Evolutionary conservation across 306 rosid species (phyloP).

Genomic region (Crataegus laevigata): DNA sequence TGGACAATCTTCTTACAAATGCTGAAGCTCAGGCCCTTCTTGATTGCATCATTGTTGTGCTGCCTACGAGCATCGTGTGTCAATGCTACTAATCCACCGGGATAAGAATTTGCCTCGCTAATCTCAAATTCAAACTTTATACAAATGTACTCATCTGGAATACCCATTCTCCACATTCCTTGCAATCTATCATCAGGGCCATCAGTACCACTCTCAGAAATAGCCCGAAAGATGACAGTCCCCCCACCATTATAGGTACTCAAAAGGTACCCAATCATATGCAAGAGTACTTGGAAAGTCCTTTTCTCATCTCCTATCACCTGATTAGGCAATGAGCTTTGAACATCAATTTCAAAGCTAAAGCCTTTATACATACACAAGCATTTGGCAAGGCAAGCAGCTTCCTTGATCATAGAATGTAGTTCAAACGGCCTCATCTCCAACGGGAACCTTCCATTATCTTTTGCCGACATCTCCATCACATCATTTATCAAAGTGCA

Average conservation of each 20-base stretch:
- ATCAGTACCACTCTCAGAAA: conserved; percentile 23
- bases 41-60: conserved; percentile 31
- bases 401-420: conserved; percentile 66
- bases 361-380: conserved; percentile 54
- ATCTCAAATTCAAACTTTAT: conserved; percentile 58
- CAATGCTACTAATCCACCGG: conserved; percentile 29
- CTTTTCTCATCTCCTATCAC: conserved; percentile 71
- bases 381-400: conserved; percentile 64
- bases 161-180: conserved; percentile 41
- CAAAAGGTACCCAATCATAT: conserved; percentile 57
- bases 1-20: conserved; percentile 62
- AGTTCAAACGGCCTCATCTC: conserved; percentile 57
- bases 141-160: conserved; percentile 30
- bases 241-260: conserved; percentile 32
- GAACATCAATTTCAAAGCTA: conserved; percentile 49
- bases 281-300: conserved; percentile 70
- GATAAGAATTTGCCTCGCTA: conserved; percentile 21
- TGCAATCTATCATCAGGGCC: conserved; percentile 33
- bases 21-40: conserved; percentile 56
- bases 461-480: conserved; percentile 56
- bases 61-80: conserved; percentile 28
- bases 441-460: conserved; percentile 39
- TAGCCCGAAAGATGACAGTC: conserved; percentile 39
- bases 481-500: conserved; percentile 61
- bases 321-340: conserved; percentile 53